Evolutionary conservation across 768 basidiomycete genomes (phyloP), one percentile per base, ranked within the genome.

Genomic region (Cystobasidium onofrii): DNA sequence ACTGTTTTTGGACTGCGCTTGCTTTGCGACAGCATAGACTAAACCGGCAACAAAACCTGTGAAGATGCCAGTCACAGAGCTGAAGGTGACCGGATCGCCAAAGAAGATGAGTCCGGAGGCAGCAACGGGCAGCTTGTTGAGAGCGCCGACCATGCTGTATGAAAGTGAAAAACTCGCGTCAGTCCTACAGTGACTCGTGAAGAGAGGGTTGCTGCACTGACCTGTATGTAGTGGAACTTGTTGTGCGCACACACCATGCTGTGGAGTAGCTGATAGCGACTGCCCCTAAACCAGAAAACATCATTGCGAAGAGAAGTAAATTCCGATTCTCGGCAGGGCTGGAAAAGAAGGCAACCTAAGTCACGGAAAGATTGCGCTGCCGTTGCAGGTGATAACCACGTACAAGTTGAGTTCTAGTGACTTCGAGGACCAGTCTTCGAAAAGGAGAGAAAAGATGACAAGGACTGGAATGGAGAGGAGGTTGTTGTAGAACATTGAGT

Each of bases 401-500:
- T 81, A 97, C 94, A 99, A 99, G 81, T 95, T 98, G 62, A 85
- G 83, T 41, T 81, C 81, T 41, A 99, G 83, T 80, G 88, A 93
- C 60, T 86, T 88, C 10, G 83, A 83, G 41, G 88, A 86, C 96
- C 96, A 99, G 80, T 96, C 88, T 82, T 99, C 96, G 34, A 89
- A 82, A 61, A 92, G 76, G 76, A 98, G 76, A 10, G 94, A 96
- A 79, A 89, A 91, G 64, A 91, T 78, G 69, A 86, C 84, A 54
- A 99, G 84, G 44, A 97, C 88, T 3, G 96, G 96, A 77, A 98
- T 94, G 23, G 92, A 95, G 64, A 98, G 83, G 55, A 97, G 80
- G 81, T 98, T 99, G 84, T 95, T 96, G 84, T 98, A 98, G 83
- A 92, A 95, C 93, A 97, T 97, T 15, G 93, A 89, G 79, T 97